phyloP scores from a whole-genome alignment of 1,284 basidiomycete species.

The Singerocomus inundabilis region DNA sequence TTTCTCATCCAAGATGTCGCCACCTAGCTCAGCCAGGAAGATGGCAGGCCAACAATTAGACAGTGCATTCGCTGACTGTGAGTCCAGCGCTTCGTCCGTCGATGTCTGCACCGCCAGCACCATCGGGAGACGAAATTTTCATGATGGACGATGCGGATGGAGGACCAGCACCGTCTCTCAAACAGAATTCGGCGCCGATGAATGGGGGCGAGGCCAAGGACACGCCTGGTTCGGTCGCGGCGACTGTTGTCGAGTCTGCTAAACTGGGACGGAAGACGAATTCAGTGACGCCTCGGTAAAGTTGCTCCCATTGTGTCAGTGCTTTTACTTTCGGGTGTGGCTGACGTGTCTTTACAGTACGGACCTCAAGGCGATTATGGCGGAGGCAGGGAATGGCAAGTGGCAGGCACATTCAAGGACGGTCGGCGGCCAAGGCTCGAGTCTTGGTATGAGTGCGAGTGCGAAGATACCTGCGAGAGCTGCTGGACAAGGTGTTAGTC shows the following conservation, averaged over 20 bases:
- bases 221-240: not conserved
- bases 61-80: conserved; percentile 6
- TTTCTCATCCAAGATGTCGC: conserved; percentile 19
- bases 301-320: too few relatives aligned
- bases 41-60: conserved; percentile 14
- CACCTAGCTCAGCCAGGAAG: conserved; percentile 33
- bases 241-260: not conserved
- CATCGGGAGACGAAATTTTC: conserved; percentile 53
- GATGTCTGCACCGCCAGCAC: not conserved
- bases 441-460: not conserved
- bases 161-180: conserved; percentile 1
- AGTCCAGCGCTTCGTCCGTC: conserved; percentile 21
- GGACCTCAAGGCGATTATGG: conserved; percentile 87
- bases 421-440: not conserved
- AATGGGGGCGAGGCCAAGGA: conserved; percentile 10
- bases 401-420: conserved; percentile 5
- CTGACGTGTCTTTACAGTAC: conserved; percentile 47
- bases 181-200: not conserved
- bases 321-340: too few relatives aligned
- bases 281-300: conserved; percentile 40
- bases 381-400: conserved; percentile 56
- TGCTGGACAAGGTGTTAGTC: not conserved
- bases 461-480: not conserved
- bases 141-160: conserved; percentile 30
- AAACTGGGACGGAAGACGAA: conserved; percentile 44